Conservation (phyloP, 2,329 filamentous ascomycete genomes). For the Botrytis pseudocinerea region DNA sequence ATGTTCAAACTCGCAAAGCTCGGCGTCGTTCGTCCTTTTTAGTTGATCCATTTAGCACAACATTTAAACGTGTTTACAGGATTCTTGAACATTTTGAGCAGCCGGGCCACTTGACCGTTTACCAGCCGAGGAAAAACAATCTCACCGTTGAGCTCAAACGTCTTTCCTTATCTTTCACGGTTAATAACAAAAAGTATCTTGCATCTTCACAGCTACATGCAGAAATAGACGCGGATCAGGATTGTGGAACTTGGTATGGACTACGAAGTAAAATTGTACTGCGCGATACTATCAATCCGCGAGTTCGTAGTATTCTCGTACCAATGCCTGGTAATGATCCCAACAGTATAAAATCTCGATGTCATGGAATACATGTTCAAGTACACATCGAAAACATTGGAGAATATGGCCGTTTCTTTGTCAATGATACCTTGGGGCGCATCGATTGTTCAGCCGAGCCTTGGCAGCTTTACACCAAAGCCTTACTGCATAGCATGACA, state of each 20-base stretch:
- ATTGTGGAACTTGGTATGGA: conserved; percentile 61
- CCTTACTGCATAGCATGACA: conserved; percentile 60
- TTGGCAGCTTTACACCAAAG: conserved; percentile 55
- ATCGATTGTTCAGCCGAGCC: conserved; percentile 60
- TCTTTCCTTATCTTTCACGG: conserved; percentile 54
- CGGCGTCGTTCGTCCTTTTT: conserved; percentile 41
- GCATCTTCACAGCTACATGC: conserved; percentile 51
- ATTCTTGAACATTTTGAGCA: conserved; percentile 55
- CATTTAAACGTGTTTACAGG: conserved; percentile 44
- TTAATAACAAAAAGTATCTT: conserved; percentile 48
- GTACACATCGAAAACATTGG: conserved; percentile 44
- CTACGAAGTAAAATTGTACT: conserved; percentile 59
- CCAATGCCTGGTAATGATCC: conserved; percentile 46
- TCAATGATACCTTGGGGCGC: conserved; percentile 56
- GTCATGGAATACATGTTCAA: conserved; percentile 46
- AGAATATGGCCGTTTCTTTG: conserved; percentile 51
- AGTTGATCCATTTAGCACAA: conserved; percentile 50
- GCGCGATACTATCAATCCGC: conserved; percentile 44
- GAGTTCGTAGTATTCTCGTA: conserved; percentile 53
- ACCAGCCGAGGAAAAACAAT: conserved; percentile 42
- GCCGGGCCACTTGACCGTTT: conserved; percentile 47
- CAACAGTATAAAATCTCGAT: conserved; percentile 31
- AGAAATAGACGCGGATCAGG: conserved; percentile 58
- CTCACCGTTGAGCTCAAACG: conserved; percentile 53
- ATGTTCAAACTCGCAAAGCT: conserved; percentile 39